phyloP scores from a whole-genome alignment of 1,284 basidiomycete genomes.

The Anthracocystis panici-leucophaei region DNA sequence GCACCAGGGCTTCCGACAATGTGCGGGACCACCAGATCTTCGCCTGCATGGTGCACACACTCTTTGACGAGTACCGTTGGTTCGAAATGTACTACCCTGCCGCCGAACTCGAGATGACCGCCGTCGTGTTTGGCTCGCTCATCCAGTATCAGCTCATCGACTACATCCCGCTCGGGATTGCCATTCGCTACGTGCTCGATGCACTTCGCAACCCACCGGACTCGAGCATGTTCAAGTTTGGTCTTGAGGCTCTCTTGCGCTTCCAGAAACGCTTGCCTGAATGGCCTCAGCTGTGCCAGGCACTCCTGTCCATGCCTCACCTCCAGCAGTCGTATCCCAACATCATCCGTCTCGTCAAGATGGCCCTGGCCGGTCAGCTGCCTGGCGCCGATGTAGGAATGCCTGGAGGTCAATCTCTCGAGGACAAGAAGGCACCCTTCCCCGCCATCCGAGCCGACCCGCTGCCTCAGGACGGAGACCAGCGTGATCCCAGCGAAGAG shows the following conservation, averaged over 20 bases:
- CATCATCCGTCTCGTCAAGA: slow-evolving; percentile 72
- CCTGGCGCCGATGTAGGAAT: slow-evolving; percentile 34
- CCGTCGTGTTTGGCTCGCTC: slow-evolving; percentile 93
- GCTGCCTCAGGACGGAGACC: slow-evolving; percentile 69
- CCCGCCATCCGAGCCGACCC: slow-evolving; percentile 69
- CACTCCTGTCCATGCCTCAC: slow-evolving; percentile 86
- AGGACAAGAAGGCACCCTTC: slow-evolving; percentile 70
- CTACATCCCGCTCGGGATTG: slow-evolving; percentile 93
- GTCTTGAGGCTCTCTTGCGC: slow-evolving; percentile 86
- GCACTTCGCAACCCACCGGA: slow-evolving; percentile 82
- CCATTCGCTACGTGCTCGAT: slow-evolving; percentile 95
- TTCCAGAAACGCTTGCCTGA: slow-evolving; percentile 90
- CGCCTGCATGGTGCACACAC: slow-evolving; percentile 97
- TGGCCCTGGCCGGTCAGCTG: slow-evolving; percentile 52
- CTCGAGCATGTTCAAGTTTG: slow-evolving; percentile 95
- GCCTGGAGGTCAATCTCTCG: slow-evolving; percentile 38
- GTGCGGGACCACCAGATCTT: slow-evolving; percentile 93
- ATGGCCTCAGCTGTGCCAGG: slow-evolving; percentile 93
- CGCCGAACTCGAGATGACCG: slow-evolving; percentile 94
- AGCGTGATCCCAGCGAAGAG: slow-evolving; percentile 80
- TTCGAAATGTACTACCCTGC: slow-evolving; percentile 93
- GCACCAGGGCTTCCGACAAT: slow-evolving; percentile 84
- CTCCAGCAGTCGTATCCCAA: slow-evolving; percentile 88
- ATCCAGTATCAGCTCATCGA: slow-evolving; percentile 95
- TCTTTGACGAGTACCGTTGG: slow-evolving; percentile 99